These are phyloP conservation scores for Cenchrus purpureus DNA, from an alignment of 176 grass and related monocot species.

Conservation along the genomic window DNA sequence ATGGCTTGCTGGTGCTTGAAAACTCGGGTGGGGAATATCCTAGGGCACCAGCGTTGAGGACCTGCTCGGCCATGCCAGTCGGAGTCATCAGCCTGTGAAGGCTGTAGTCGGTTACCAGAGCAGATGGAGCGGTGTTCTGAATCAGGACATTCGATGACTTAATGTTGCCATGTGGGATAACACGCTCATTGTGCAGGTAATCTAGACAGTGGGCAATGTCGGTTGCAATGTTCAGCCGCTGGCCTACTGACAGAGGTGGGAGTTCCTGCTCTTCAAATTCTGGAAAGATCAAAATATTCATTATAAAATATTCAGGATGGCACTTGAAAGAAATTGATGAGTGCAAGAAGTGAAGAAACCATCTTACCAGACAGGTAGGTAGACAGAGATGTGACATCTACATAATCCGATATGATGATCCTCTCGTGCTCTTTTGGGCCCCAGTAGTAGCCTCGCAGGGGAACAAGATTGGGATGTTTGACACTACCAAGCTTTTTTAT, in stretches of 20 bases:
- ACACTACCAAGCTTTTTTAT: slow-evolving; percentile 86
- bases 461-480: slow-evolving; percentile 75
- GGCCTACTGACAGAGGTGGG: slow-evolving; percentile 51
- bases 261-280: slow-evolving; percentile 69
- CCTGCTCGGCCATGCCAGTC: slow-evolving; percentile 69
- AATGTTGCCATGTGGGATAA: slow-evolving; percentile 91
- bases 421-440: slow-evolving; percentile 91
- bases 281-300: slow-evolving; percentile 48
- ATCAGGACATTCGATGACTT: slow-evolving; percentile 83
- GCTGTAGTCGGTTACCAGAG: slow-evolving; percentile 76
- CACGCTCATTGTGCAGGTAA: slow-evolving; percentile 77
- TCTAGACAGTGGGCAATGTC: slow-evolving; percentile 70
- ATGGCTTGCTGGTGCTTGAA: slow-evolving; percentile 82
- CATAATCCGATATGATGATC: slow-evolving; percentile 88
- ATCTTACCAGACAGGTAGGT: slow-evolving; percentile 74
- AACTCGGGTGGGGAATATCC: slow-evolving; percentile 92
- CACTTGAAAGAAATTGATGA: neutral
- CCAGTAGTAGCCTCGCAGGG: slow-evolving; percentile 85
- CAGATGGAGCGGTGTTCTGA: slow-evolving; percentile 44
- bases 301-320: slow-evolving; percentile 11
- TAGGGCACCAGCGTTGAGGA: slow-evolving; percentile 73
- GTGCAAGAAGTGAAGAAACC: slow-evolving; percentile 8
- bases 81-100: slow-evolving; percentile 82
- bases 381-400: slow-evolving; percentile 69
- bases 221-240: slow-evolving; percentile 62